A percentile compares a stretch with the other conserved stretches of the same genome.
Conservation (phyloP, 2,329 filamentous ascomycete genomes). For the Monosporascus sp. region DNA sequence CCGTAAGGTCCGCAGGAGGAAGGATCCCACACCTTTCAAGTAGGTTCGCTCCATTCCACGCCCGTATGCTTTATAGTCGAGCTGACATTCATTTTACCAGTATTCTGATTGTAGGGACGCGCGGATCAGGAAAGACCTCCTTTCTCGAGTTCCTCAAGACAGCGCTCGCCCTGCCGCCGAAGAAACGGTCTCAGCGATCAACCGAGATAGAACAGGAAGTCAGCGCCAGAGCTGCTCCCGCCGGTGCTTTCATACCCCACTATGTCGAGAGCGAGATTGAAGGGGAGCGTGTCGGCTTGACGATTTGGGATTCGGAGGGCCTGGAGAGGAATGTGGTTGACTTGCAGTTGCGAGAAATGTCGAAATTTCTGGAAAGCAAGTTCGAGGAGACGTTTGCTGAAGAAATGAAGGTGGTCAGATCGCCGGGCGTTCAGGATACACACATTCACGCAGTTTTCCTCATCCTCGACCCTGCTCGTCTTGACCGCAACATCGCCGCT, state of each 20-base stretch:
- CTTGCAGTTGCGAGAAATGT: constrained; percentile 86
- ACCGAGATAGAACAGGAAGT: constrained; percentile 52
- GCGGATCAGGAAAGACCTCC: constrained; percentile 87
- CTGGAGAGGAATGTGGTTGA: constrained; percentile 94
- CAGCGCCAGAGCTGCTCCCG: constrained; percentile 44
- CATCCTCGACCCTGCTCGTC: constrained; percentile 77
- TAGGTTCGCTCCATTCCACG: constrained; percentile 44
- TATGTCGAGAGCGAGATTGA: constrained; percentile 95
- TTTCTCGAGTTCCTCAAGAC: constrained; percentile 94
- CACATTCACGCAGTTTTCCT: constrained; percentile 97
- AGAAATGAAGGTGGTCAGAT: constrained; percentile 94
- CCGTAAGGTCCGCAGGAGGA: constrained; percentile 83
- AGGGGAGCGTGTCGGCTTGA: constrained; percentile 83
- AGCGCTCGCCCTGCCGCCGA: constrained; percentile 74
- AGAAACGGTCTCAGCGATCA: constrained; percentile 58
- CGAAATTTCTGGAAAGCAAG: constrained; percentile 90
- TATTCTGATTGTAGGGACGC: constrained; percentile 83
- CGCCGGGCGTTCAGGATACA: constrained; percentile 88
- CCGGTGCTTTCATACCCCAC: constrained; percentile 74
- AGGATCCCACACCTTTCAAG: constrained; percentile 98
- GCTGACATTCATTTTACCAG: constrained; percentile 39
- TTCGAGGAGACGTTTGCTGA: constrained; percentile 97
- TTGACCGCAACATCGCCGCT: constrained; percentile 75
- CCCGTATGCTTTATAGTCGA: background rate
- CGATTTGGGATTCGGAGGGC: constrained; percentile 93